These are phyloP conservation scores for Yamadazyma jaroonii DNA, from an alignment of 1,139 yeast genomes.

Conservation along the genomic window DNA sequence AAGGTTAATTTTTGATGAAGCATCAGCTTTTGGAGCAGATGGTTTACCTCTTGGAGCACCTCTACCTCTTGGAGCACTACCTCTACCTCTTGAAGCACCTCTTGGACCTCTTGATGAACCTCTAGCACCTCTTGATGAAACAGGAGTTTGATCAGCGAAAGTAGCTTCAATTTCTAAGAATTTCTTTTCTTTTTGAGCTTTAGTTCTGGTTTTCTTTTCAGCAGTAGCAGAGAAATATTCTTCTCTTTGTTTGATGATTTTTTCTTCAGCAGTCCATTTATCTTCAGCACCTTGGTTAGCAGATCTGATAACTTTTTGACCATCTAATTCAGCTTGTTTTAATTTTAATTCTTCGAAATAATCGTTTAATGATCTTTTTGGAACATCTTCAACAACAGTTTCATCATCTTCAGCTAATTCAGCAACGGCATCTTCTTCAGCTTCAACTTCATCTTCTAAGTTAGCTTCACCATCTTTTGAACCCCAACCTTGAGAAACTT, in stretches of 20 bases:
- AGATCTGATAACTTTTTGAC: conserved; percentile 43
- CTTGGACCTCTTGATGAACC: conserved; percentile 13
- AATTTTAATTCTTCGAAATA: conserved; percentile 64
- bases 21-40: conserved; percentile 23
- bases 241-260: conserved; percentile 57
- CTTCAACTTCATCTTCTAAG: conserved; percentile 61
- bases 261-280: conserved; percentile 63
- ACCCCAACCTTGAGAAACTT: conserved; percentile 79
- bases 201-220: conserved; percentile 58
- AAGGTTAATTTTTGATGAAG: conserved; percentile 29
- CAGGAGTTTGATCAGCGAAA: conserved; percentile 50
- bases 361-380: conserved; percentile 61
- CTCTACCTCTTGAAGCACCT: conserved; percentile 19
- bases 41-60: conserved; percentile 30
- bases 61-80: conserved; percentile 17
- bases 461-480: conserved; percentile 59
- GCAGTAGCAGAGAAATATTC: conserved; percentile 53
- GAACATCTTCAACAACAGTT: conserved; percentile 38
- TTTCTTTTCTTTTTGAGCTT: conserved; percentile 68
- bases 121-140: conserved; percentile 11
- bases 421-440: conserved; percentile 56
- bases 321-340: conserved; percentile 46
- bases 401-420: conserved; percentile 38
- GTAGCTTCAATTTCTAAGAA: conserved; percentile 64
- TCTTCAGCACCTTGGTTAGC: conserved; percentile 61